Evolutionary conservation across 306 rosid species (phyloP).

Genomic region (Quercus variabilis): DNA sequence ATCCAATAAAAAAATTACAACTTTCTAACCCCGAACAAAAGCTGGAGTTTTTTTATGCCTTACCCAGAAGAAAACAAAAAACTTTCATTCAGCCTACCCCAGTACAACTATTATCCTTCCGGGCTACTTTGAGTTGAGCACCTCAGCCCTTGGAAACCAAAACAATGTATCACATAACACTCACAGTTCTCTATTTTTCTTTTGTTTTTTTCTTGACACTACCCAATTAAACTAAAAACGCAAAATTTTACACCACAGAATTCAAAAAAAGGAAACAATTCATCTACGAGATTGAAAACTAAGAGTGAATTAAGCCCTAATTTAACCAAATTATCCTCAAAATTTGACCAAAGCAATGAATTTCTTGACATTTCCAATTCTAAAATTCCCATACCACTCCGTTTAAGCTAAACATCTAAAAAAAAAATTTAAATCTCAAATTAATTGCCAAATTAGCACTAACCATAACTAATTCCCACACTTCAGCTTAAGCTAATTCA

Average conservation of each 20-base stretch:
- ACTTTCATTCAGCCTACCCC: neutral
- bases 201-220: neutral
- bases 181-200: neutral
- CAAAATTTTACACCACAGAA: neutral
- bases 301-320: neutral
- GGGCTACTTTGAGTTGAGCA: neutral
- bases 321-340: neutral
- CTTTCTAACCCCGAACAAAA: neutral
- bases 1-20: neutral
- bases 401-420: neutral
- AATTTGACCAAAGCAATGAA: neutral
- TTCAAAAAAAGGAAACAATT: neutral
- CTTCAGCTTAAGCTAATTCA: too few species aligned
- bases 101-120: neutral
- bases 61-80: neutral
- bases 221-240: neutral
- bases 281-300: neutral
- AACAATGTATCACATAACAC: conserved; percentile 9
- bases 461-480: neutral
- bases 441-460: neutral
- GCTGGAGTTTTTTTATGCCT: neutral
- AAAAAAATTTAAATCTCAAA: neutral
- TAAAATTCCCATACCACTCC: conserved; percentile 5
- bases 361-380: neutral
- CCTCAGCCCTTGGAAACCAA: conserved; percentile 1